A percentile compares a stretch with the other conserved stretches of the same genome.
phyloP scores from a whole-genome alignment of 495 filamentous ascomycete genomes.

The Achaetomiella virescens region DNA sequence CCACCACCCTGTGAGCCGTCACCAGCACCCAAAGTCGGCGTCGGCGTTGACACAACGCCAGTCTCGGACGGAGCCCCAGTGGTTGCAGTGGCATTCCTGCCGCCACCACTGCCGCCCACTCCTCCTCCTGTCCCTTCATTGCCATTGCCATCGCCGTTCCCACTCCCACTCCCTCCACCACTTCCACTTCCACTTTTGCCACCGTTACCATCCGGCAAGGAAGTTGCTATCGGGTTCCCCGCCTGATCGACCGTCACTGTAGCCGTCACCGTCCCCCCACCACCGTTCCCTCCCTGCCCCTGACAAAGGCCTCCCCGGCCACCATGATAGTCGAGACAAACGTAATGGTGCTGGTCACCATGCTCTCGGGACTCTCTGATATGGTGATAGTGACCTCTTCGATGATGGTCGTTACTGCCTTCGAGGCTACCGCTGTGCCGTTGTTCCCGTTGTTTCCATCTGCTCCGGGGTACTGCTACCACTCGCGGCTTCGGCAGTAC shows the following conservation, averaged over 20 bases:
- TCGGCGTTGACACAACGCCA: neutral
- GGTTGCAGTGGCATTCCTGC: neutral
- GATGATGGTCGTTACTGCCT: slow-evolving; percentile 7
- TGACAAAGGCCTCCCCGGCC: neutral
- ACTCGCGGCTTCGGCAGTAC: too few relatives aligned
- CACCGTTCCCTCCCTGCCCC: neutral
- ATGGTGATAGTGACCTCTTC: slow-evolving; percentile 13
- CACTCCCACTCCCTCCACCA: neutral
- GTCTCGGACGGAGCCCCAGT: neutral
- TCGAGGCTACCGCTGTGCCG: too few relatives aligned
- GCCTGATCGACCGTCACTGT: slow-evolving; percentile 1
- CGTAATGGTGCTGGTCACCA: slow-evolving; percentile 8
- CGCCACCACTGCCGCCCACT: neutral
- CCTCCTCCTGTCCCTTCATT: neutral
- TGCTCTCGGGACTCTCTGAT: neutral
- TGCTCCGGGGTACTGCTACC: too few relatives aligned
- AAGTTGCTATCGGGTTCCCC: neutral
- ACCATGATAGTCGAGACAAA: slow-evolving; percentile 10
- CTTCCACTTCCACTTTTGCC: neutral
- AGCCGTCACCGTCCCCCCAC: too few relatives aligned
- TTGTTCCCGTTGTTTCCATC: too few relatives aligned
- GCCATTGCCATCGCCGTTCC: neutral
- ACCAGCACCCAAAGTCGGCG: neutral
- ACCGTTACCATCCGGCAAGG: neutral
- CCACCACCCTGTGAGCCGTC: neutral